Base-by-base conservation (phyloP, 208 protist species). In the Crithidia bombi region DNA sequence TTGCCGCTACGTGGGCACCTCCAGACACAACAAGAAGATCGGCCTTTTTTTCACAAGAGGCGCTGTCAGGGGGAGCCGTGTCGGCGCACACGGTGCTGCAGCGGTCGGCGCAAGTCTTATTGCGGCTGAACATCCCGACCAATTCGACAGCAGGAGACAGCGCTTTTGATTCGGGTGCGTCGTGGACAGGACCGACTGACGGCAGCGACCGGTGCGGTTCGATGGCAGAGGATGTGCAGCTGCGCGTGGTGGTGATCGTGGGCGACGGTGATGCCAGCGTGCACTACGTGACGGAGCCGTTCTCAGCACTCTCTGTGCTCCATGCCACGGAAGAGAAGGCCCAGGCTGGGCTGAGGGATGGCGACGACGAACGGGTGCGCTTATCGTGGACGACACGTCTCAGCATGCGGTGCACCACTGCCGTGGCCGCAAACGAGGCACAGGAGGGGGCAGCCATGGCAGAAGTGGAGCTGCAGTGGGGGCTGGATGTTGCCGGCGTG, bases 161-260 rank as follows among this genome's bases (percentile, higher is more conserved):
- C 7, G 36, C 9, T 33, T 25, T 32, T 5, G 4, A 4, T 28
- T 23, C 2, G 2, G 15, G 3, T 3, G 25, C 36, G 33, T 33
- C 36, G 11, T 23, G 28, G 19, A 19, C 25, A 0, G 57, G 21
- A 3, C 3, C 21, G 0, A 14, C 3, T 3, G n/a, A 5, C 26
- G 17, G 15, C 14, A 36, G 35, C 39, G 41, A 64, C 23, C 12
- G 15, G 0, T 26, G 14, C 43, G 28, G 46, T 15, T 4, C 28
- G 14, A 3, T 15, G 10, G 25, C 25, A 1, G 15, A 23, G 43
- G 70, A 76, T 28, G 62, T 15, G 43, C 12, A 30, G 35, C 57
- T 76, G 12, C 35, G 33, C 26, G n/a, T 76, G 0, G 70, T 70
- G 36, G 70, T 76, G 12, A 23, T 2, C n/a, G 46, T 76, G 41